These are phyloP conservation scores for Cutaneotrichosporon sp. DNA, from an alignment of 1,284 basidiomycete genomes.

Conservation along the genomic window DNA sequence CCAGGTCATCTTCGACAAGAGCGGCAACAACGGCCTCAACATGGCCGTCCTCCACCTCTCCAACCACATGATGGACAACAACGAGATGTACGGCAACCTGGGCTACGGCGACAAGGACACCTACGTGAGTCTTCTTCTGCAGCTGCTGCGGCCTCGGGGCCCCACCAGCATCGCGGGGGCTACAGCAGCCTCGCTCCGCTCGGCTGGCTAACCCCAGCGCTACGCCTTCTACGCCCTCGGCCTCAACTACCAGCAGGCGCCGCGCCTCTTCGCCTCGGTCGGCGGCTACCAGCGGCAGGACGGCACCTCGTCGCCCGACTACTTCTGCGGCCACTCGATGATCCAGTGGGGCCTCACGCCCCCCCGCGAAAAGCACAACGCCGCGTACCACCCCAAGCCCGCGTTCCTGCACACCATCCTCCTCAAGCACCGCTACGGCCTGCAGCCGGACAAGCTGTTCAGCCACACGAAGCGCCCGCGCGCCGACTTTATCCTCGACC, in stretches of 20 bases:
- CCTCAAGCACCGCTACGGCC: constrained; percentile 51
- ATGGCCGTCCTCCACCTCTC: constrained; percentile 55
- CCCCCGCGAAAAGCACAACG: constrained; percentile 36
- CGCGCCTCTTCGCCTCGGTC: constrained; percentile 50
- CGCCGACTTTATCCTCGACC: constrained; percentile 46
- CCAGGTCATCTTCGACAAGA: constrained; percentile 56
- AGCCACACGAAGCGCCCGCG: constrained; percentile 44
- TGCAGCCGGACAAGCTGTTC: constrained; percentile 50
- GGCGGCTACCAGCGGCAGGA: constrained; percentile 46
- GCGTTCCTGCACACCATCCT: constrained; percentile 56
- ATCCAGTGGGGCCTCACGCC: constrained; percentile 52
- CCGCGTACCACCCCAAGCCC: constrained; percentile 49
- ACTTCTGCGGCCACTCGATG: constrained; percentile 50
- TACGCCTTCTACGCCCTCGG: constrained; percentile 56
- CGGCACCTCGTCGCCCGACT: constrained; percentile 34
- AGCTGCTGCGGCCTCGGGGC: too few relatives aligned
- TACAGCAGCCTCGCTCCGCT: too few relatives aligned
- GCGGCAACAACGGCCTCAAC: constrained; percentile 56
- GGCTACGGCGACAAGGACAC: constrained; percentile 56
- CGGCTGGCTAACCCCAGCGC: constrained; percentile 32
- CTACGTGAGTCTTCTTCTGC: constrained; percentile 31
- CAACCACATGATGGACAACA: constrained; percentile 54
- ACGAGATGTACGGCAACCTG: constrained; percentile 54
- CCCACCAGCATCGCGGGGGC: too few relatives aligned
- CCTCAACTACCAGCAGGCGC: constrained; percentile 52